Conservation (phyloP, 257 asterid genomes). For the Jacaranda copaia region DNA sequence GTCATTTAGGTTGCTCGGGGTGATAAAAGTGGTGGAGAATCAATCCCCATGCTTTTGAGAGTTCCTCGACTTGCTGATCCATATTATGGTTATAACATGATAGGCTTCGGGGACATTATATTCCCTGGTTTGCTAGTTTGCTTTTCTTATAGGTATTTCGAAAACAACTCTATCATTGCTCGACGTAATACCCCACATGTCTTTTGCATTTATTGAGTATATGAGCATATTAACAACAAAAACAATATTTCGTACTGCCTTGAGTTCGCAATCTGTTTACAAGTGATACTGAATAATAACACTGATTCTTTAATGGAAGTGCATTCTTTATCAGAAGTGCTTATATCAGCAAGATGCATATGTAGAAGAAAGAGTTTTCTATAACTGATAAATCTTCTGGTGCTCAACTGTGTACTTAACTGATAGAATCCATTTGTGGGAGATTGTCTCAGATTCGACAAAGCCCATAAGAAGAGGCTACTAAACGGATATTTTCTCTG, state of each 20-base stretch:
- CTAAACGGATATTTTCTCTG: constrained; percentile 77
- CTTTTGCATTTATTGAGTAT: background rate
- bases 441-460: constrained; percentile 70
- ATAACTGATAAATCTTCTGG: background rate
- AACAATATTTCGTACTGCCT: too few species aligned
- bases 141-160: constrained; percentile 64
- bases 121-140: constrained; percentile 88
- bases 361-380: background rate
- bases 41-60: constrained; percentile 92
- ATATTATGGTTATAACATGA: constrained; percentile 79
- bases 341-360: background rate
- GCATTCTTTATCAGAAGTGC: background rate
- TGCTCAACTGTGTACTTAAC: constrained; percentile 7
- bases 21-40: constrained; percentile 84
- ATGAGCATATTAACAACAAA: background rate
- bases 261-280: too few species aligned
- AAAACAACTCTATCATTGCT: background rate
- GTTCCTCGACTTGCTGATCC: constrained; percentile 82
- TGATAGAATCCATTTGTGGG: constrained; percentile 8
- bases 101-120: constrained; percentile 92
- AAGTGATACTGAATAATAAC: too few species aligned
- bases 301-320: too few species aligned
- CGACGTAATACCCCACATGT: background rate
- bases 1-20: constrained; percentile 80
- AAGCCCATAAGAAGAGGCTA: constrained; percentile 54